Base-by-base conservation (phyloP, 129 eudicot species). In the Flaveria ramosissima region DNA sequence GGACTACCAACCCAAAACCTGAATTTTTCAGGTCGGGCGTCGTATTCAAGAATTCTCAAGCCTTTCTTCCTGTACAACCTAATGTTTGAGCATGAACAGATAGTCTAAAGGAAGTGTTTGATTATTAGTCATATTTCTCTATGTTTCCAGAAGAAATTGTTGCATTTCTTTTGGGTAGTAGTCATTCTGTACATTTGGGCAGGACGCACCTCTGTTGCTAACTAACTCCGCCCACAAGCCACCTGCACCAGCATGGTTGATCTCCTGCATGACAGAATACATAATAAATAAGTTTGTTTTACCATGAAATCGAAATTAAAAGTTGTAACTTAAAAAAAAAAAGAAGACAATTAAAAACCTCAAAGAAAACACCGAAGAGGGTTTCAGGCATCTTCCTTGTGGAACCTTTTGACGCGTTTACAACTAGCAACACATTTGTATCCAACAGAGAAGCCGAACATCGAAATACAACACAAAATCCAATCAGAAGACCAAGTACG, bases 211-310 rank as follows among this genome's bases (percentile, higher is more conserved):
- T 89, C 96, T 86, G 69, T 95, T 95, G 84, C 76, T 84, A 50
- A 95, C 97, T 45, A 95, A 87, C 85, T 95, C 99, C 7, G 97
- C 94, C 99, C 99, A 95, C 80, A 95, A 80, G n/a, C 99, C 99
- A 32, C 99, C 99, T 59, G 90, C 88, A 50, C 99, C 99, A 77
- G 99, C 99, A 89, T 95, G 99, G 77, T 95, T 95, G 75, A 95
- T 95, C 85, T 95, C 99, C 99, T 95, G 82, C 39, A 45, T 45
- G 20, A 46, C 36, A 69, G 0, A 66, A 81, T 10, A 82, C 48
- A 70, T 14, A 64, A 20, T 53, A 53, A 15, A 72, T 10, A 71
- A 52, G 16, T 14, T 51, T 59, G 55, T 32, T 42, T 69, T 53
- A 66, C 24, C 72, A 23, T 43, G 30, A 56, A 30, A 11, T 32